Conservation (phyloP, 495 filamentous ascomycete species). For the Aspergillus taichungensis region DNA sequence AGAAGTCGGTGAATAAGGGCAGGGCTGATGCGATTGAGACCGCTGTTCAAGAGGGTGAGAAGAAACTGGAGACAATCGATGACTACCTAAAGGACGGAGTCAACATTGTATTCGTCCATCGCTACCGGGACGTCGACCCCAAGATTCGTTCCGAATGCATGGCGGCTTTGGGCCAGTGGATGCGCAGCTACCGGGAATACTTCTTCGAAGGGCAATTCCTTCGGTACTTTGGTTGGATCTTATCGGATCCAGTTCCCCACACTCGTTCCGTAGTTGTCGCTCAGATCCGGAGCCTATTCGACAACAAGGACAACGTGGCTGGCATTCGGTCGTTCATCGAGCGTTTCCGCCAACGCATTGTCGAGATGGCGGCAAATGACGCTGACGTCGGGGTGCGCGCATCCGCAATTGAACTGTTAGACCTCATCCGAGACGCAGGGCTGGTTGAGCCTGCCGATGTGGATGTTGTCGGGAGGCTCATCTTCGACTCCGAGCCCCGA, state of each 20-base stretch:
- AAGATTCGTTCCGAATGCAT: constrained; percentile 80
- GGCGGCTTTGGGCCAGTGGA: constrained; percentile 77
- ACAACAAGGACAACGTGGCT: constrained; percentile 62
- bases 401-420: constrained; percentile 67
- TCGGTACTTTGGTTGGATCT: constrained; percentile 89
- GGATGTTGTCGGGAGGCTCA: constrained; percentile 70
- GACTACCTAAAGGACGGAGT: constrained; percentile 70
- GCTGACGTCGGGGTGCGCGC: constrained; percentile 69
- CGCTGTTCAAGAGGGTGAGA: constrained; percentile 55
- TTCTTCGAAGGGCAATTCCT: constrained; percentile 85
- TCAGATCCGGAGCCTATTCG: constrained; percentile 68
- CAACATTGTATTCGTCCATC: constrained; percentile 84
- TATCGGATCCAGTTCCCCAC: constrained; percentile 64
- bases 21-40: constrained; percentile 58
- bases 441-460: constrained; percentile 86
- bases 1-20: constrained; percentile 66
- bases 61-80: constrained; percentile 54
- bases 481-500: constrained; percentile 77
- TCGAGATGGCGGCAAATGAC: constrained; percentile 87
- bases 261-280: constrained; percentile 72
- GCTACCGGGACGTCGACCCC: constrained; percentile 88
- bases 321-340: constrained; percentile 83
- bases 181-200: constrained; percentile 66
- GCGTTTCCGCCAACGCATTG: constrained; percentile 73
- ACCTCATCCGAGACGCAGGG: constrained; percentile 71